These are phyloP conservation scores for Prinsepia uniflora DNA, from an alignment of 306 rosid genomes.

Conservation along the genomic window DNA sequence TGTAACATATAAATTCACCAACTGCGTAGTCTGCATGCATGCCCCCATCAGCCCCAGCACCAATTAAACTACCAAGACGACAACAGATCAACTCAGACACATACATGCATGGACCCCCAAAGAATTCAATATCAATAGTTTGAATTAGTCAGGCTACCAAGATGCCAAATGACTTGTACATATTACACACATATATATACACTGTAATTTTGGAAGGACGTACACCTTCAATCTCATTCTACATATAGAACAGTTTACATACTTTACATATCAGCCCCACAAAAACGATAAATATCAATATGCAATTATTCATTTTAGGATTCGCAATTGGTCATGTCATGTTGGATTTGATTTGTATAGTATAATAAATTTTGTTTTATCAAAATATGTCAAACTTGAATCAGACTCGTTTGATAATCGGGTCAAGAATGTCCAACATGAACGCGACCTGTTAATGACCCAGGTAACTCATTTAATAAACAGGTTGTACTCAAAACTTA, in stretches of 20 bases:
- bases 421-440: too few species aligned
- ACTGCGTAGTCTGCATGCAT: not conserved
- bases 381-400: too few species aligned
- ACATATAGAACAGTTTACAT: not conserved
- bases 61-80: not conserved
- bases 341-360: too few species aligned
- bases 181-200: not conserved
- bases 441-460: too few species aligned
- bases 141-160: not conserved
- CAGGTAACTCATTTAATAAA: too few species aligned
- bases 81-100: constrained; percentile 10
- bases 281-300: not conserved
- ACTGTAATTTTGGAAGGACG: constrained; percentile 8
- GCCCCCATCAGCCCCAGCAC: not conserved
- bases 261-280: not conserved
- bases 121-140: not conserved
- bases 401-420: too few species aligned
- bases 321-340: too few species aligned
- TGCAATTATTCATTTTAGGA: too few species aligned
- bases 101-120: constrained; percentile 12
- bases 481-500: too few species aligned
- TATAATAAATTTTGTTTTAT: too few species aligned
- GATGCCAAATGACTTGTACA: not conserved
- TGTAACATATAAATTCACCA: not conserved
- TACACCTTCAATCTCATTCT: not conserved